Conservation (phyloP, 768 basidiomycete genomes). For the Leccinum fibrillosum region DNA sequence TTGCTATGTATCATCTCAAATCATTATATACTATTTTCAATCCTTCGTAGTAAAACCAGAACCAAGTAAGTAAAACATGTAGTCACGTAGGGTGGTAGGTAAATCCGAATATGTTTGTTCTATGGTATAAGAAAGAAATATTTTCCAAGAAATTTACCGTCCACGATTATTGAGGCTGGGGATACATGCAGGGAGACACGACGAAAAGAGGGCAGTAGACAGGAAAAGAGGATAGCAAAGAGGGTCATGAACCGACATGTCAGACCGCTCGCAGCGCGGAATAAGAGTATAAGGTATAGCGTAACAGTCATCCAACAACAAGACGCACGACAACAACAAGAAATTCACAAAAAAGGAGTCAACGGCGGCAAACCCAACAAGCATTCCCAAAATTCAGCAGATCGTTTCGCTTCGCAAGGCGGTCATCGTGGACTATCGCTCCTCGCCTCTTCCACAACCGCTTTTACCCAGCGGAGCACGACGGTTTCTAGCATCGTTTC, state of each 20-base stretch:
- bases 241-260: background rate
- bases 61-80: background rate
- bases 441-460: slow-evolving; percentile 66
- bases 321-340: background rate
- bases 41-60: background rate
- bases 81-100: background rate
- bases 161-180: background rate
- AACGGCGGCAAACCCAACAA: background rate
- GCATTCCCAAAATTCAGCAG: background rate
- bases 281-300: background rate
- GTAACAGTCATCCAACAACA: background rate
- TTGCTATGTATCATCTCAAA: background rate
- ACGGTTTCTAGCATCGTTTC: slow-evolving; percentile 70
- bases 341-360: background rate
- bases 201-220: background rate
- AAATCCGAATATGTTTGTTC: background rate
- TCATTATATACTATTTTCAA: background rate
- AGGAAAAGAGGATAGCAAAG: background rate
- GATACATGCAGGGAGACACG: background rate
- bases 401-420: background rate
- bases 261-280: background rate
- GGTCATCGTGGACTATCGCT: slow-evolving; percentile 29
- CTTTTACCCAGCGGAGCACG: slow-evolving; percentile 63
- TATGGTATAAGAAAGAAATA: background rate
- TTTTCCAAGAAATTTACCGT: background rate